phyloP scores from a whole-genome alignment of 208 protist genomes.

The Leishmania braziliensis region DNA sequence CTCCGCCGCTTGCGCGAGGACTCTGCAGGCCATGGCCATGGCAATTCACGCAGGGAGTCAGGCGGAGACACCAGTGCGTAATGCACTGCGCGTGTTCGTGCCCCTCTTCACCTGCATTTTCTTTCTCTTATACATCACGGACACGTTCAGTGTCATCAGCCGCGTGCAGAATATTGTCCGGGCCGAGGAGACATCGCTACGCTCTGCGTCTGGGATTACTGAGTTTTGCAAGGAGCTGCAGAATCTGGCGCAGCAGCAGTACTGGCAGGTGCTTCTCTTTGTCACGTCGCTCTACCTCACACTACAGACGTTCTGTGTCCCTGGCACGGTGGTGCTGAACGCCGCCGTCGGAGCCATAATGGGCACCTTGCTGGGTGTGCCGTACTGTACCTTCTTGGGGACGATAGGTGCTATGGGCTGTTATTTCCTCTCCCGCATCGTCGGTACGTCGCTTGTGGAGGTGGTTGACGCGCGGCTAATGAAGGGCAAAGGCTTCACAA shows the following conservation, averaged over 20 bases:
- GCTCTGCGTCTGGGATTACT: constrained; percentile 42
- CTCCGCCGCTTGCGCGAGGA: neutral
- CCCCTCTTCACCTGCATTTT: constrained; percentile 28
- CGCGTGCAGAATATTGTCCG: constrained; percentile 31
- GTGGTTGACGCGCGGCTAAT: constrained; percentile 43
- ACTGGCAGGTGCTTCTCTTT: constrained; percentile 47
- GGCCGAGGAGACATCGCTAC: constrained; percentile 36
- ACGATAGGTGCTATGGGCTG: constrained; percentile 62
- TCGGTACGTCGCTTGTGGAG: constrained; percentile 58
- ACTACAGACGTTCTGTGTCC: constrained; percentile 91
- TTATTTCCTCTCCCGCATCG: constrained; percentile 43
- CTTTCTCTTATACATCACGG: constrained; percentile 44
- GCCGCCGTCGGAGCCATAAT: constrained; percentile 76
- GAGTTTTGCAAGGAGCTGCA: constrained; percentile 53
- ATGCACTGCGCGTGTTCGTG: constrained; percentile 21
- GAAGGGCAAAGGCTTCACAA: constrained; percentile 57
- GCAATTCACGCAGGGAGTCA: constrained; percentile 29
- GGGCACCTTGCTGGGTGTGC: constrained; percentile 68
- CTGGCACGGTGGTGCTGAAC: constrained; percentile 88
- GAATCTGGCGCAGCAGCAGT: constrained; percentile 32
- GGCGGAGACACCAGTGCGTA: constrained; percentile 1
- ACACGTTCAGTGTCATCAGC: constrained; percentile 35
- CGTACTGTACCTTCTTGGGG: constrained; percentile 61
- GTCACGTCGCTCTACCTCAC: constrained; percentile 59
- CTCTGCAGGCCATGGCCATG: constrained; percentile 19